A percentile compares a stretch with the other conserved stretches of the same genome.
Conservation (phyloP, 2,329 filamentous ascomycete species). For the Sclerotinia borealis region DNA sequence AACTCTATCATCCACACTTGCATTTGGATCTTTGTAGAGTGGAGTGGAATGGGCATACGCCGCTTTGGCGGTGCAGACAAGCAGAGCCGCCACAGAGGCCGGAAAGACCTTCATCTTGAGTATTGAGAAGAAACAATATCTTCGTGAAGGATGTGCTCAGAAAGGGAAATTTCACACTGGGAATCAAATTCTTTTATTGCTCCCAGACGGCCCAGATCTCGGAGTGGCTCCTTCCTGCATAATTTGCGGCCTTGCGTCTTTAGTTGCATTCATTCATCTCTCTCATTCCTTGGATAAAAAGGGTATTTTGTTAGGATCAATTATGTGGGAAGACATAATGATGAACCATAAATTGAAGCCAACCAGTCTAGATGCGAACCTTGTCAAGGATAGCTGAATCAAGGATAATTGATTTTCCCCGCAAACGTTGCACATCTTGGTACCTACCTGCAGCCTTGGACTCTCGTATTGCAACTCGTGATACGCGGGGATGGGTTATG, state of each 20-base stretch:
- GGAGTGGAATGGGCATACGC: slow-evolving; percentile 26
- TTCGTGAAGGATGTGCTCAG: background rate
- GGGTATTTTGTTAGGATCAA: background rate
- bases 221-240: slow-evolving; percentile 7
- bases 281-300: slow-evolving; percentile 2
- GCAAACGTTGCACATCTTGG: background rate
- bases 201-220: background rate
- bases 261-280: background rate
- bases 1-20: slow-evolving; percentile 58
- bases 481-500: background rate
- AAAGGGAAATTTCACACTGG: background rate
- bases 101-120: slow-evolving; percentile 8
- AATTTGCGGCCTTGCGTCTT: background rate
- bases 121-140: background rate
- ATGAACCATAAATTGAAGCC: background rate
- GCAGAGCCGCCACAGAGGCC: background rate
- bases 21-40: slow-evolving; percentile 58
- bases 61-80: slow-evolving; percentile 3
- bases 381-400: background rate
- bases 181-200: background rate
- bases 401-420: slow-evolving; percentile 1
- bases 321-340: background rate
- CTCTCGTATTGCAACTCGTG: background rate
- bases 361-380: background rate
- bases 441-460: slow-evolving; percentile 1